Percentiles rank a stretch among this genome's conserved stretches.
Evolutionary conservation across 805 yeast genomes (phyloP).

Genomic region (Ogataea parapolymorpha): DNA sequence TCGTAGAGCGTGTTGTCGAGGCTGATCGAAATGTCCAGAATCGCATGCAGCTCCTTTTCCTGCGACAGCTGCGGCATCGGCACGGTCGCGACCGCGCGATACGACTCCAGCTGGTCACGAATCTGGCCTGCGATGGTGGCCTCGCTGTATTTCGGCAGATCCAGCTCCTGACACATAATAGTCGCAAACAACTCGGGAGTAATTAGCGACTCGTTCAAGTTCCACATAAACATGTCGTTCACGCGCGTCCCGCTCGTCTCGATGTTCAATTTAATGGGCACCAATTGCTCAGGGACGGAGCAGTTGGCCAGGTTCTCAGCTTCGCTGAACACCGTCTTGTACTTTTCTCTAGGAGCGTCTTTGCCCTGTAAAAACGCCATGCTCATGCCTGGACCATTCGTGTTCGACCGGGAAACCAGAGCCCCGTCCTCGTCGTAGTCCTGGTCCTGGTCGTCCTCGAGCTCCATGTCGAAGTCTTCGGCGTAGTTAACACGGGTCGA

Average conservation of each 20-base stretch:
- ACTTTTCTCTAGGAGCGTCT: conserved; percentile 40
- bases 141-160: conserved; percentile 65
- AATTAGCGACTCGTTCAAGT: conserved; percentile 56
- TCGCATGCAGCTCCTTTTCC: conserved; percentile 61
- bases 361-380: conserved; percentile 35
- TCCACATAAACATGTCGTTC: conserved; percentile 74
- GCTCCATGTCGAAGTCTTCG: conserved; percentile 64
- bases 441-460: conserved; percentile 27
- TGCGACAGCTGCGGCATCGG: conserved; percentile 49
- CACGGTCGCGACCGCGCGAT: conserved; percentile 56
- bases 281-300: conserved; percentile 41
- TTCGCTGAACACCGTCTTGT: conserved; percentile 30
- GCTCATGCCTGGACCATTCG: conserved; percentile 17
- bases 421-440: conserved; percentile 48
- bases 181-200: conserved; percentile 75
- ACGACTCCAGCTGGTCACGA: conserved; percentile 77
- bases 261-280: conserved; percentile 65
- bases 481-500: conserved; percentile 71
- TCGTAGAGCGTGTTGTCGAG: conserved; percentile 80
- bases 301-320: conserved; percentile 34
- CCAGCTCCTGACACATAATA: conserved; percentile 78
- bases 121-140: conserved; percentile 66
- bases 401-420: conserved; percentile 42
- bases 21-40: conserved; percentile 77
- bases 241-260: conserved; percentile 55